phyloP scores from a whole-genome alignment of 805 yeast genomes.

The Wickerhamomyces sydowiorum region DNA sequence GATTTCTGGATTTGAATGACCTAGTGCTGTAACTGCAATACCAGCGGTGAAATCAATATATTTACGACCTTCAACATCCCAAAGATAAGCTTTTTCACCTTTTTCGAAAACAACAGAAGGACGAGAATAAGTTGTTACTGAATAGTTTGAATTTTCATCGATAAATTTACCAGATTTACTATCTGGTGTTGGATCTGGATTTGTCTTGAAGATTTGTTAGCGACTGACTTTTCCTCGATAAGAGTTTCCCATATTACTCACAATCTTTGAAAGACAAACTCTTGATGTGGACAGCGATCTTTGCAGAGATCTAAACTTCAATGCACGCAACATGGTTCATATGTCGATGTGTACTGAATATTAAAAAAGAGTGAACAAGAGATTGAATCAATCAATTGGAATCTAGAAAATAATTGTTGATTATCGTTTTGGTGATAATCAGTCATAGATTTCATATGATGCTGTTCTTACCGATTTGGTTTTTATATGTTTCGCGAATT shows the following conservation, averaged over 20 bases:
- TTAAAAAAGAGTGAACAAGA: too few relatives aligned
- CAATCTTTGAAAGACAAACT: constrained; percentile 3
- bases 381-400: too few relatives aligned
- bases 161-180: constrained; percentile 34
- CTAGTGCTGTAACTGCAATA: constrained; percentile 93
- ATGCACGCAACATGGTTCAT: constrained; percentile 8
- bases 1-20: constrained; percentile 76
- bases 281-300: constrained; percentile 8
- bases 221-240: too few relatives aligned
- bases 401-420: too few relatives aligned
- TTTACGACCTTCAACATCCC: constrained; percentile 72
- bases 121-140: constrained; percentile 76
- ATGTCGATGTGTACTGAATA: too few relatives aligned
- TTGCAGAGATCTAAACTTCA: background rate
- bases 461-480: background rate
- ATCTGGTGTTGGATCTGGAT: constrained; percentile 9
- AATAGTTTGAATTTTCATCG: constrained; percentile 29
- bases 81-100: constrained; percentile 77
- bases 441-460: background rate
- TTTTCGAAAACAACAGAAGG: constrained; percentile 72
- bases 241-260: constrained; percentile 1
- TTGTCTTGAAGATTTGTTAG: constrained; percentile 1
- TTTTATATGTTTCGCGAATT: background rate
- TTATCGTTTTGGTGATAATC: background rate
- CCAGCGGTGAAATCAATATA: constrained; percentile 94